Evolutionary conservation across 495 filamentous ascomycete genomes (phyloP), one percentile per base, ranked within the genome.

Genomic region (Schizothecium vesticola): DNA sequence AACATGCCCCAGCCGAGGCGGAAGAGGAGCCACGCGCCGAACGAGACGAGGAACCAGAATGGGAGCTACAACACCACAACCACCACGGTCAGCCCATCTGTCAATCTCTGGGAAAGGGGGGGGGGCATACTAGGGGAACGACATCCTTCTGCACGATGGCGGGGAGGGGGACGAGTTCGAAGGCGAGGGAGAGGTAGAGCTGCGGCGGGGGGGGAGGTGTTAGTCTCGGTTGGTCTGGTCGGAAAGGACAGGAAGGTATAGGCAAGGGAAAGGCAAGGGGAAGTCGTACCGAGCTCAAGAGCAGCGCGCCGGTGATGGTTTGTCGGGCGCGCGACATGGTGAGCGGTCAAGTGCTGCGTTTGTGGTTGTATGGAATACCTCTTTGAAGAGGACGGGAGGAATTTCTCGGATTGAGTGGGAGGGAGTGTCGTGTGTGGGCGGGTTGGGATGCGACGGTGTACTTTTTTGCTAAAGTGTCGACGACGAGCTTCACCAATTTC

Each of bases 271-370:
- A 22, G 24, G n/a, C n/a, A 59, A 28, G 56, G 63, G 61, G 2
- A n/a, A n/a, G 65, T 65, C 76, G 66, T 78, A 98, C 94, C 25
- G 94, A 97, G 77, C 91, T 91, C 76, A 94, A 83, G 67, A 97
- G 87, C 72, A 97, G 88, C 71, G 87, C 87, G 68, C 96, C 82
- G 56, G 93, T 96, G 76, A 97, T 87, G 70, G 91, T 93, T 79
- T 99, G 94, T 76, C 94, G 91, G 24, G 95, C 95, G 79, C 92
- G 92, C 70, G 95, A 97, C 95, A 97, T 99, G 36, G 67, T 74
- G 67, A 16, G 64, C 28, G 7, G 28, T 22, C 11, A 29, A 22
- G 10, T 10, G 8, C 3, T 26, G 63, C 10, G 3, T 26, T 64
- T 56, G 3, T 10, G 21, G 6, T 31, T 26, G 23, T 1, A 0